Evolutionary conservation across 805 yeast species (phyloP).

Genomic region (Teunomyces funiuensis): DNA sequence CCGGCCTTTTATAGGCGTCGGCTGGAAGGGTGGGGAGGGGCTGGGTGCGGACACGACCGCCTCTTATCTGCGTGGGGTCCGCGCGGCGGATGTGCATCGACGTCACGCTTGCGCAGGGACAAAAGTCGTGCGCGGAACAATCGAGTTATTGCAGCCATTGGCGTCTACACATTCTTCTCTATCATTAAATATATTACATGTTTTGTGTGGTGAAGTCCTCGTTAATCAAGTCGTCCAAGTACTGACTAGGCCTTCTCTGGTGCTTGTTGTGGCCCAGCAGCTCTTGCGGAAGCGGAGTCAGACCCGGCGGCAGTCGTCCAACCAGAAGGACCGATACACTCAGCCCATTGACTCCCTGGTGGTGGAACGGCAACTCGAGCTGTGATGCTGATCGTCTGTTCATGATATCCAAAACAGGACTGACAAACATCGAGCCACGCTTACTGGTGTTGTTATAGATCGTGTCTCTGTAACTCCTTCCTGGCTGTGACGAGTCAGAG

Average conservation of each 20-base stretch:
- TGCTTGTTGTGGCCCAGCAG: not conserved
- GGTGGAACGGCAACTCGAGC: conserved; percentile 16
- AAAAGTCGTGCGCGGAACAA: not conserved
- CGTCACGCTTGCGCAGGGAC: not conserved
- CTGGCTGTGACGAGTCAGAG: conserved; percentile 19
- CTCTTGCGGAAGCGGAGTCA: not conserved
- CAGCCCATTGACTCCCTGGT: conserved; percentile 7
- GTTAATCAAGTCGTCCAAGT: conserved; percentile 46
- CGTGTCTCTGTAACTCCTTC: conserved; percentile 31
- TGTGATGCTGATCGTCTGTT: conserved; percentile 13
- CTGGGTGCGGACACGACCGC: not conserved
- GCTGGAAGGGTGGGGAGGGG: not conserved
- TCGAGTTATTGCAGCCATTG: not conserved
- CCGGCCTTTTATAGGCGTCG: conserved; percentile 5
- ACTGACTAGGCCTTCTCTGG: conserved; percentile 49
- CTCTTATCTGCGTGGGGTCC: conserved; percentile 6
- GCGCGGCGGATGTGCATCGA: conserved; percentile 1
- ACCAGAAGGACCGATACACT: not conserved
- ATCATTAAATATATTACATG: not conserved
- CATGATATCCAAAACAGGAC: conserved; percentile 49
- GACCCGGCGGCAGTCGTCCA: not conserved
- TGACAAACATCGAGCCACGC: conserved; percentile 49
- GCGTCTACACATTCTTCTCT: not conserved
- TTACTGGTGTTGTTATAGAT: conserved; percentile 16
- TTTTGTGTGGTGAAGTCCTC: conserved; percentile 9